Conservation (phyloP, 176 grass and related monocot species). For the Rhynchospora pubera region DNA sequence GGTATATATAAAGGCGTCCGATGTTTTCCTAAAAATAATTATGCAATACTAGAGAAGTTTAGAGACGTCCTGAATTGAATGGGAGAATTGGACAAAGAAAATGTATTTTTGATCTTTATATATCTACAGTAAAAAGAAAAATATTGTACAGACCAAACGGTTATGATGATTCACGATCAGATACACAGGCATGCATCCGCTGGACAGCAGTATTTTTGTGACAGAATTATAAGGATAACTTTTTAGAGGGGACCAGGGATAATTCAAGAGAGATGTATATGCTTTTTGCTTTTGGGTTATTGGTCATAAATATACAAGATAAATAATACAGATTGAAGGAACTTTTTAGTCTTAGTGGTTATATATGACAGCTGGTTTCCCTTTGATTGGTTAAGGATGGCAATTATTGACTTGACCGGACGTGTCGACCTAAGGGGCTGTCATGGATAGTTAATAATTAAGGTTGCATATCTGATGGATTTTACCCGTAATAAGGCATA, state of each 20-base stretch:
- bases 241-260: not conserved
- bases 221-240: not conserved
- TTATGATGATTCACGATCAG: not conserved
- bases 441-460: not conserved
- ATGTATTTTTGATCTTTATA: not conserved
- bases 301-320: not conserved
- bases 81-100: not conserved
- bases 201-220: not conserved
- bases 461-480: too few relatives aligned
- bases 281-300: not conserved
- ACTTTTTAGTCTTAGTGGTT: slow-evolving; percentile 5
- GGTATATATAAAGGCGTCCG: too few relatives aligned
- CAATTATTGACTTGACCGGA: not conserved
- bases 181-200: not conserved
- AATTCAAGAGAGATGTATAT: not conserved
- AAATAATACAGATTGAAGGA: not conserved
- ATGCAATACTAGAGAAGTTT: not conserved
- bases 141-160: not conserved
- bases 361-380: not conserved
- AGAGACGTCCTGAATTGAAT: not conserved
- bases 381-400: not conserved
- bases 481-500: too few relatives aligned
- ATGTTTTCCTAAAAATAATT: not conserved
- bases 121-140: not conserved
- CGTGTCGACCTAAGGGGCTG: slow-evolving; percentile 2